phyloP scores from a whole-genome alignment of 176 grass and related monocot genomes.

The Bothriochloa decipiens region DNA sequence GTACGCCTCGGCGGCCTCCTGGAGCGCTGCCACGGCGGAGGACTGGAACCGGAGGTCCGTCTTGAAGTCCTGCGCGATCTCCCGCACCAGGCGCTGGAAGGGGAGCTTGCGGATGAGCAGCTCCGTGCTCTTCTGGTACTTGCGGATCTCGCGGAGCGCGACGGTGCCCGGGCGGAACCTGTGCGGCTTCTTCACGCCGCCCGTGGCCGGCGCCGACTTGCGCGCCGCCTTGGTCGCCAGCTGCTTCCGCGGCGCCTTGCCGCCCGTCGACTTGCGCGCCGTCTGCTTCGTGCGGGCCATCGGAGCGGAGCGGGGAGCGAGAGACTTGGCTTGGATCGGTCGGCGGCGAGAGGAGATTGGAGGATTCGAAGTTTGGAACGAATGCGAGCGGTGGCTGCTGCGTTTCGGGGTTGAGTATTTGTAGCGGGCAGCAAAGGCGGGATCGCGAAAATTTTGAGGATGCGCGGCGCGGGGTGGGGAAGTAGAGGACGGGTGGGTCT shows the following conservation, averaged over 20 bases:
- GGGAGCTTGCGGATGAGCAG: conserved; percentile 90
- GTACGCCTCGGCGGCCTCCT: conserved; percentile 86
- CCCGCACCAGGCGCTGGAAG: conserved; percentile 70
- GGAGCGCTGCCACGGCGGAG: conserved; percentile 66
- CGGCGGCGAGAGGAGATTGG: not conserved
- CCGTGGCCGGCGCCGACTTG: conserved; percentile 83
- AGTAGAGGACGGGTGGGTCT: not conserved
- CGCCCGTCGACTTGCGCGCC: conserved; percentile 76
- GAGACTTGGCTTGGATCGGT: too few species aligned
- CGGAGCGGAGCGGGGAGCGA: too few species aligned
- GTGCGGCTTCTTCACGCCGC: conserved; percentile 96
- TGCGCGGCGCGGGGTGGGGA: not conserved
- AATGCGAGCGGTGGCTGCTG: not conserved
- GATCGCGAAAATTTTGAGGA: conserved; percentile 12
- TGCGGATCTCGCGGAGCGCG: conserved; percentile 73
- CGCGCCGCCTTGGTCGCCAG: conserved; percentile 87
- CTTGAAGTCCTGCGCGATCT: conserved; percentile 97
- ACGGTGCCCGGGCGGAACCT: conserved; percentile 73
- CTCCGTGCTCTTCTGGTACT: conserved; percentile 98
- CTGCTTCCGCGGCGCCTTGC: conserved; percentile 86
- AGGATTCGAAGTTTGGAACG: not conserved
- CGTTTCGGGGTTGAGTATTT: conserved; percentile 33
- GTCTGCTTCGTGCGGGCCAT: conserved; percentile 94
- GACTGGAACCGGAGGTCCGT: conserved; percentile 81
- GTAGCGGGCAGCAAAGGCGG: conserved; percentile 39